Conservation (phyloP, 768 basidiomycete genomes). For the Dentipellis fragilis region DNA sequence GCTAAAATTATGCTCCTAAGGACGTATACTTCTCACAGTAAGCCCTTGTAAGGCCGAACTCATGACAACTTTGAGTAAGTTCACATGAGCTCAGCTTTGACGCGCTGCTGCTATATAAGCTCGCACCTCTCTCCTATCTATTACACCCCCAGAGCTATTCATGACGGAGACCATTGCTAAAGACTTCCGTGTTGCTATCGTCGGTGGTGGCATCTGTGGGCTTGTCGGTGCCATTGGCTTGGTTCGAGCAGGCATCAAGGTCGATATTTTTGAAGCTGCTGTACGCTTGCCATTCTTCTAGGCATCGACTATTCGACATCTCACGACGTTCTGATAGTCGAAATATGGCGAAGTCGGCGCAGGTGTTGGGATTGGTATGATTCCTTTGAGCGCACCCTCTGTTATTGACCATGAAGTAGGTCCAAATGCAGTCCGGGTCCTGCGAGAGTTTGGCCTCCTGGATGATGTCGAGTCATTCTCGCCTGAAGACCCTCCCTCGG, state of each 20-base stretch:
- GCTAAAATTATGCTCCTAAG: too few species aligned
- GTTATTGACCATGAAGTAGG: constrained; percentile 20
- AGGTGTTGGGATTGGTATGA: neutral
- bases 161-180: neutral
- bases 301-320: neutral
- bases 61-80: too few species aligned
- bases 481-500: constrained; percentile 23
- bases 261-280: constrained; percentile 39
- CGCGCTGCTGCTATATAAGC: too few species aligned
- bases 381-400: neutral
- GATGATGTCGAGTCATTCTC: constrained; percentile 30
- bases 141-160: too few species aligned
- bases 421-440: constrained; percentile 37
- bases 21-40: too few species aligned
- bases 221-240: constrained; percentile 36
- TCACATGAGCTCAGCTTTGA: too few species aligned
- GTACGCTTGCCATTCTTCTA: constrained; percentile 18
- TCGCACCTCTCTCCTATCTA: too few species aligned
- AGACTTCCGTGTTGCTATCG: constrained; percentile 33
- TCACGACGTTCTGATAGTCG: neutral
- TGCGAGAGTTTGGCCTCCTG: constrained; percentile 33
- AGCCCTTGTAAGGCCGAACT: too few species aligned
- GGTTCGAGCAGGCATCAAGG: constrained; percentile 28
- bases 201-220: constrained; percentile 44
- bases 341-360: neutral